These are phyloP conservation scores for Argentina anserina DNA, from an alignment of 306 rosid genomes.

Conservation along the genomic window DNA sequence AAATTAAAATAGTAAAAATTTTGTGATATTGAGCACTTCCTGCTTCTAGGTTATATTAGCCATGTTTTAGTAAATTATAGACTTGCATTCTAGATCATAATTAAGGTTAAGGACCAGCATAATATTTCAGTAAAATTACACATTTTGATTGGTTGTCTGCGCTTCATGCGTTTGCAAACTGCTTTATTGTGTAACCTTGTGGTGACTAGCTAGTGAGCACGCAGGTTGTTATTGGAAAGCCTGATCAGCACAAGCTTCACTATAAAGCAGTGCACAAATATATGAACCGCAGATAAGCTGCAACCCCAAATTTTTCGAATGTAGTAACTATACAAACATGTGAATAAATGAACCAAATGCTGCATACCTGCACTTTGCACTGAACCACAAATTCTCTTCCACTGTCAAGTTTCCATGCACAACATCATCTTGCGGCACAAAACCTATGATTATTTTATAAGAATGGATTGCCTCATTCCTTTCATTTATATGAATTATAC, in stretches of 20 bases:
- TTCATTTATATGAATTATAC: slow-evolving; percentile 78
- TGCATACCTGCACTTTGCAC: slow-evolving; percentile 87
- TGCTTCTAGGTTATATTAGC: too few relatives aligned
- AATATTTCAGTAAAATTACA: background rate
- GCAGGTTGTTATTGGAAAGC: too few relatives aligned
- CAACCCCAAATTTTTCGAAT: too few relatives aligned
- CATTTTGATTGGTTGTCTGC: too few relatives aligned
- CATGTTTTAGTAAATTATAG: background rate
- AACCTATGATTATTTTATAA: slow-evolving; percentile 83
- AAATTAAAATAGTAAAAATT: too few relatives aligned
- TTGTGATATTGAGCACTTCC: too few relatives aligned
- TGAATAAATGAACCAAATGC: slow-evolving; percentile 17
- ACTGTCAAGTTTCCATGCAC: slow-evolving; percentile 96
- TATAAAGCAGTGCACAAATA: too few relatives aligned
- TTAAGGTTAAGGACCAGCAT: background rate
- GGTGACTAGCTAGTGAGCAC: too few relatives aligned
- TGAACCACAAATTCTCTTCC: slow-evolving; percentile 98
- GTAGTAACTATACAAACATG: background rate
- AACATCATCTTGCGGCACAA: too few relatives aligned
- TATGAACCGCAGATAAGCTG: too few relatives aligned
- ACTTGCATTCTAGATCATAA: background rate
- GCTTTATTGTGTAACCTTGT: too few relatives aligned
- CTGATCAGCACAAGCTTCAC: too few relatives aligned
- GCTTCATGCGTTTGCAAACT: background rate
- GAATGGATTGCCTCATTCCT: slow-evolving; percentile 73